Evolutionary conservation across 768 basidiomycete genomes (phyloP), one percentile per base, ranked within the genome.

Genomic region (Chlorophyllum brunneum): DNA sequence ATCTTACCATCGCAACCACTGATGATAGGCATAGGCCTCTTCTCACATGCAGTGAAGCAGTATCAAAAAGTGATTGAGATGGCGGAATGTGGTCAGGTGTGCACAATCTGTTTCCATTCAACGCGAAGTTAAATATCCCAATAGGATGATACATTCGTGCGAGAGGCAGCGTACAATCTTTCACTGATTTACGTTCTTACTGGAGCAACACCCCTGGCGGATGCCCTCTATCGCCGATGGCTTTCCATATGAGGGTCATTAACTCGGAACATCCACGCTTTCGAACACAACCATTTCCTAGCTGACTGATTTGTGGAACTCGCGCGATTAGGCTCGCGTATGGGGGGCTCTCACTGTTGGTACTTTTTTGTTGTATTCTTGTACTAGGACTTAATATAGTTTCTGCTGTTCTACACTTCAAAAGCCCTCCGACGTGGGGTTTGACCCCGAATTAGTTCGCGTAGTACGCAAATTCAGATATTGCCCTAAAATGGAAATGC

Each of bases 161-260:
- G 76, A 47, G 92, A 95, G 62, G 83, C 93, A 6, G 92, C 92
- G 0, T 92, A 93, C 67, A 97, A 97, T 59, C 74, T 98, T 22
- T 85, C 88, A 15, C 69, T 90, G 39, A 86, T 95, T 24, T 94
- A 85, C 67, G 81, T 86, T 5, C 79, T 80, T 47, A 92, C 88
- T 2, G 92, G 91, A 2, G 87, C 88, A 1, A 74, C 77, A 1
- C 76, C 82, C 0, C 64, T 92, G 23, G 92, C 89, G 2, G 78
- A 88, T 57, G 73, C 72, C 1, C 69, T 92, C 44, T 88, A 88
- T 60, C 76, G 82, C 34, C 80, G 80, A 27, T 95, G 93, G 92
- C 70, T 95, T n/a, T 88, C 88, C 1, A 66, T 94, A 33, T 89
- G 64, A 75, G 13, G 15, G n/a, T 6, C 20, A 7, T 24, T 13